Evolutionary conservation across 805 yeast genomes (phyloP).

Genomic region (Zygoascus ofunaensis): DNA sequence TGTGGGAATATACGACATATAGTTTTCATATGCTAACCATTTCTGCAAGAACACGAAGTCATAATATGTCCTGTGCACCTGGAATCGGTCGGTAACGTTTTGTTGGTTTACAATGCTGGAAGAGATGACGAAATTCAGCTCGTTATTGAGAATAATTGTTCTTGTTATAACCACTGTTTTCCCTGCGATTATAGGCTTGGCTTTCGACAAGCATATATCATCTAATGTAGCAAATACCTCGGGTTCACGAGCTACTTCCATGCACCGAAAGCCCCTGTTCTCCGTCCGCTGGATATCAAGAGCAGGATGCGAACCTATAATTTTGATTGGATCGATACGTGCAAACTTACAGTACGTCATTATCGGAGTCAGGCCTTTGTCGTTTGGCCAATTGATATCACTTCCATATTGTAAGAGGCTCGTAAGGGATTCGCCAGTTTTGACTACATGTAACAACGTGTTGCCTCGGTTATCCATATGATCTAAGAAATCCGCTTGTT

Average conservation of each 20-base stretch:
- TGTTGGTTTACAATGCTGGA: background rate
- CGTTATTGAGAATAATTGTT: constrained; percentile 11
- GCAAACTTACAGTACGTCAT: constrained; percentile 63
- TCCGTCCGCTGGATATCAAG: constrained; percentile 35
- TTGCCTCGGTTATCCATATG: constrained; percentile 72
- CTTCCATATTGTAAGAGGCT: constrained; percentile 34
- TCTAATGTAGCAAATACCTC: constrained; percentile 19
- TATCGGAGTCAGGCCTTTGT: constrained; percentile 55
- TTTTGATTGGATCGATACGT: constrained; percentile 48
- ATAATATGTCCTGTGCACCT: constrained; percentile 1
- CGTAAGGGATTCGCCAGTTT: constrained; percentile 36
- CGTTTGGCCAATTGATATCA: constrained; percentile 54
- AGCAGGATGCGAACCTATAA: constrained; percentile 41
- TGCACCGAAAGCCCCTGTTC: constrained; percentile 24
- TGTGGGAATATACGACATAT: constrained; percentile 31
- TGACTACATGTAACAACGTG: constrained; percentile 64
- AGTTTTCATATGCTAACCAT: constrained; percentile 28
- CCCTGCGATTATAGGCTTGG: background rate
- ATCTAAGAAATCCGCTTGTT: constrained; percentile 32
- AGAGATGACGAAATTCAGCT: constrained; percentile 15
- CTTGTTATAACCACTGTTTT: constrained; percentile 6
- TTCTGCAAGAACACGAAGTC: constrained; percentile 29
- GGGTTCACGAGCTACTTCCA: constrained; percentile 28
- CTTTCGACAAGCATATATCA: constrained; percentile 7
- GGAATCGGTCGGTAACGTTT: background rate